These are phyloP conservation scores for Thermothelomyces thermophilus DNA, from an alignment of 2,329 filamentous ascomycete species.

Conservation along the genomic window DNA sequence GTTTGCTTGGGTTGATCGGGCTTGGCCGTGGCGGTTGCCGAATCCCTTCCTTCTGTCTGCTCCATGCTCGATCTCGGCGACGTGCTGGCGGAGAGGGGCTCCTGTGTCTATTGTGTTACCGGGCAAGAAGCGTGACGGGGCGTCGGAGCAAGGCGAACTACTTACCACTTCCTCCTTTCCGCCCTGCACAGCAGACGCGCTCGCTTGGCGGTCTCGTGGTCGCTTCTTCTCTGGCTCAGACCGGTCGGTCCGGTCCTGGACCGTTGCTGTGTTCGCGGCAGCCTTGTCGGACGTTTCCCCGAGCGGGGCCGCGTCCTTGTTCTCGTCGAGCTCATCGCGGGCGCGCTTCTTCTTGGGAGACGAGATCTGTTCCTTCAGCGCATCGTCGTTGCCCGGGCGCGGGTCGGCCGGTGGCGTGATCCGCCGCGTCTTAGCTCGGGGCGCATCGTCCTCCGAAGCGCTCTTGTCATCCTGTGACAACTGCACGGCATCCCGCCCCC, in stretches of 20 bases:
- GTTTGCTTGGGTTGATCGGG: conserved; percentile 33
- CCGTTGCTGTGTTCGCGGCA: conserved; percentile 22
- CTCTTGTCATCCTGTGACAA: conserved; percentile 26
- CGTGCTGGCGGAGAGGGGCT: conserved; percentile 17
- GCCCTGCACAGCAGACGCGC: conserved; percentile 15
- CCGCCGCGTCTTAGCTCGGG: conserved; percentile 23
- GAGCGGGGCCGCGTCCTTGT: conserved; percentile 33
- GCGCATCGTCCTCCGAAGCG: conserved; percentile 27
- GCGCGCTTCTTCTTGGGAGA: conserved; percentile 63
- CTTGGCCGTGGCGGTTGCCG: conserved; percentile 17
- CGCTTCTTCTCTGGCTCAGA: conserved; percentile 61
- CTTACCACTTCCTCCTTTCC: conserved; percentile 22
- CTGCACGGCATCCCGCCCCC: conserved; percentile 22
- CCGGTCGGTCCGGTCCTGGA: conserved; percentile 43
- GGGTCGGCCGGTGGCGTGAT: conserved; percentile 33
- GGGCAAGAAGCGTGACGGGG: neutral
- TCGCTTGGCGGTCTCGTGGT: conserved; percentile 44
- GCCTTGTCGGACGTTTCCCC: conserved; percentile 35
- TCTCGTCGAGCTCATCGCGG: conserved; percentile 51
- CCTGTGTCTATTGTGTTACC: conserved; percentile 19
- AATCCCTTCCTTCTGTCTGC: conserved; percentile 20
- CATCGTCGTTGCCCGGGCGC: conserved; percentile 31
- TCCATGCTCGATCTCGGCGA: conserved; percentile 20
- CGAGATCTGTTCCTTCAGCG: conserved; percentile 44
- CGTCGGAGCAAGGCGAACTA: neutral